These are phyloP conservation scores for Pleurotus sapidus DNA, from an alignment of 768 basidiomycete genomes.

Conservation along the genomic window DNA sequence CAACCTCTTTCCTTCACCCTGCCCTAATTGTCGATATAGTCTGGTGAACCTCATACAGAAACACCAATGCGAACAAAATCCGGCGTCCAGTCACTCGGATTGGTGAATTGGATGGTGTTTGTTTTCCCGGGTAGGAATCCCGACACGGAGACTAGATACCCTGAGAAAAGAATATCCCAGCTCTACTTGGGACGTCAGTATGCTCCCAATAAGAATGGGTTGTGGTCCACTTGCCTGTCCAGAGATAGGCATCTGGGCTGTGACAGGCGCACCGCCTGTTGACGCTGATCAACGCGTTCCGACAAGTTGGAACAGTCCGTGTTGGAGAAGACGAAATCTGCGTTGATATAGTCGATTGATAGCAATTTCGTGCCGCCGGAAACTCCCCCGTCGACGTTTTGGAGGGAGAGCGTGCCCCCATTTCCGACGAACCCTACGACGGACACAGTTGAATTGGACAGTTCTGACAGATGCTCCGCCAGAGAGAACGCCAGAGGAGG, in stretches of 20 bases:
- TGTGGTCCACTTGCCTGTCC: constrained; percentile 32
- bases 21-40: too few species aligned
- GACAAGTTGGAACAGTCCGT: constrained; percentile 47
- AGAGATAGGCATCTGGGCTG: constrained; percentile 46
- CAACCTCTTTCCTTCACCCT: too few species aligned
- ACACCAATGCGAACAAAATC: constrained; percentile 42
- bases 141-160: constrained; percentile 36
- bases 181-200: constrained; percentile 22
- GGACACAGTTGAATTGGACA: constrained; percentile 30
- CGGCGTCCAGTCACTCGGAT: constrained; percentile 37
- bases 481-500: constrained; percentile 28
- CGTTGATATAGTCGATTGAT: constrained; percentile 47
- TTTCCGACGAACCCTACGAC: constrained; percentile 41
- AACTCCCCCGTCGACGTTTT: constrained; percentile 36
- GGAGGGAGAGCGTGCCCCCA: constrained; percentile 36
- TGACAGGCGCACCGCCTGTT: constrained; percentile 40
- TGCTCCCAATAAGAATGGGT: not conserved
- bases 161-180: constrained; percentile 42
- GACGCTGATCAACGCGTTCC: constrained; percentile 43
- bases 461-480: constrained; percentile 34
- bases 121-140: constrained; percentile 43
- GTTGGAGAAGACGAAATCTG: constrained; percentile 38
- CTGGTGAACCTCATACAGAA: constrained; percentile 9
- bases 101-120: constrained; percentile 43
- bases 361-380: constrained; percentile 40